Conservation (phyloP, 2,329 filamentous ascomycete species). For the Alternaria solani region DNA sequence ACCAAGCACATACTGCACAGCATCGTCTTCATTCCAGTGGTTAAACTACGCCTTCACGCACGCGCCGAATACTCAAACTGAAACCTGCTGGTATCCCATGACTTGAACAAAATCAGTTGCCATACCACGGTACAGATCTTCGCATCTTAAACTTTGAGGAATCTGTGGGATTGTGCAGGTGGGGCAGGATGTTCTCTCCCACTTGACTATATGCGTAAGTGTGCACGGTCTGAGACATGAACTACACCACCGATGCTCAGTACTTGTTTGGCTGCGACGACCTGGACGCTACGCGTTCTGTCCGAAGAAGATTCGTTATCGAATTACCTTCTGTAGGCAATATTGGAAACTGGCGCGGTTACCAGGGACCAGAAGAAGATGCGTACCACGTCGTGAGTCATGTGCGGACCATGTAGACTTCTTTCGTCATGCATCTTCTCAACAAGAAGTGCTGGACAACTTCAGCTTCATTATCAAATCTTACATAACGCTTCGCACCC, state of each 20-base stretch:
- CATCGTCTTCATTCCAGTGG: constrained; percentile 13
- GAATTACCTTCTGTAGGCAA: background rate
- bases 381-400: background rate
- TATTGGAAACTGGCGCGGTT: background rate
- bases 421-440: background rate
- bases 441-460: background rate
- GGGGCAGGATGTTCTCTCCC: constrained; percentile 5
- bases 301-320: background rate
- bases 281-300: background rate
- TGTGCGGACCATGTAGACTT: background rate
- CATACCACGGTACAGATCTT: background rate
- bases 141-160: constrained; percentile 5
- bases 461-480: background rate
- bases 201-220: constrained; percentile 10
- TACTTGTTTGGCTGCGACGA: background rate
- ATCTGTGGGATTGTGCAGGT: background rate
- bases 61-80: background rate
- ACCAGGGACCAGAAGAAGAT: background rate
- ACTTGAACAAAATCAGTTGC: background rate
- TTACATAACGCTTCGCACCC: background rate
- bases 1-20: constrained; percentile 8
- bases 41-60: constrained; percentile 10
- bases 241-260: constrained; percentile 3
- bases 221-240: background rate
- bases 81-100: background rate